These are phyloP conservation scores for Peronosclerospora sorghi DNA, from an alignment of 352 stramenopile species.

Conservation along the genomic window DNA sequence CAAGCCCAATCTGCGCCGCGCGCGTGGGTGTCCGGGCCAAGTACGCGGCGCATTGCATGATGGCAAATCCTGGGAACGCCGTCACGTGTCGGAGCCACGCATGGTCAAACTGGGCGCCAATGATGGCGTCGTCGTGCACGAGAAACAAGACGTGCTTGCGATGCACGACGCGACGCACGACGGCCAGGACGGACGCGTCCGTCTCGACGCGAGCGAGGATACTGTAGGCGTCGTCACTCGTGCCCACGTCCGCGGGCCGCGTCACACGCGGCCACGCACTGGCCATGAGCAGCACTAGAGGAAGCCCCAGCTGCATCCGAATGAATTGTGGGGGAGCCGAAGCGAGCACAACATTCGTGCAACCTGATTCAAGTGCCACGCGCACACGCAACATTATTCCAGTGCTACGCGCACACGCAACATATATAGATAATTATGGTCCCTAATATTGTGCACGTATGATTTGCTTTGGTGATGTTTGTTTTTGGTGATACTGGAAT, in stretches of 20 bases:
- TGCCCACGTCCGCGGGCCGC: constrained; percentile 1
- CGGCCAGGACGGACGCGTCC: constrained; percentile 39
- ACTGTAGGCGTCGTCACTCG: constrained; percentile 13
- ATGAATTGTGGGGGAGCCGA: no score
- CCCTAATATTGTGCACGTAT: no score
- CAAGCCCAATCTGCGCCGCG: constrained; percentile 56
- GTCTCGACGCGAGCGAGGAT: constrained; percentile 25
- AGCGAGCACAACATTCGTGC: no score
- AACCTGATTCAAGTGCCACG: no score
- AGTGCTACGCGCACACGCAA: no score
- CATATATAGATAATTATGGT: no score
- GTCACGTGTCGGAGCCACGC: constrained; percentile 43
- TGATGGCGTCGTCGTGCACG: constrained; percentile 70
- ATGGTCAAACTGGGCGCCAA: constrained; percentile 68
- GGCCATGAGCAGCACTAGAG: constrained; percentile 7
- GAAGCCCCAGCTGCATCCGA: background rate
- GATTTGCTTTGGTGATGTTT: no score
- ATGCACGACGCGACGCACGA: constrained; percentile 46
- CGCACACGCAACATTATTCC: no score
- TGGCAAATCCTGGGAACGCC: constrained; percentile 66
- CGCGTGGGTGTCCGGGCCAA: constrained; percentile 27
- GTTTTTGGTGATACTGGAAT: no score
- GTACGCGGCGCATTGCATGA: constrained; percentile 68
- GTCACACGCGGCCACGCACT: constrained; percentile 1
- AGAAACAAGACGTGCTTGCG: constrained; percentile 42